Percentiles rank a stretch among this genome's conserved stretches.
phyloP scores from a whole-genome alignment of 805 yeast genomes.

The Cyberlindnera maclurae region DNA sequence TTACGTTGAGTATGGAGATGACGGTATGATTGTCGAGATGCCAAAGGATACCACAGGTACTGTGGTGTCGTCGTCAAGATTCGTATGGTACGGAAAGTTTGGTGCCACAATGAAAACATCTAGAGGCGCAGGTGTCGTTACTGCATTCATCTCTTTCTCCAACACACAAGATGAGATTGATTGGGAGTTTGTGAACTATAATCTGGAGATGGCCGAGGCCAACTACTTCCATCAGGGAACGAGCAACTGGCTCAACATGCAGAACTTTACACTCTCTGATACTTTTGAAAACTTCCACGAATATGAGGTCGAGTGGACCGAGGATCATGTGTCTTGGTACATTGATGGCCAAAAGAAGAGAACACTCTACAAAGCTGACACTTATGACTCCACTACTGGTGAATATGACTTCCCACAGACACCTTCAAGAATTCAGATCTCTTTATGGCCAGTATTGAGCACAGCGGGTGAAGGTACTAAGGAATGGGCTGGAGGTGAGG shows the following conservation, averaged over 20 bases:
- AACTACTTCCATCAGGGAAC: constrained; percentile 77
- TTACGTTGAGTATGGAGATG: constrained; percentile 44
- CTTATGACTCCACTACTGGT: constrained; percentile 59
- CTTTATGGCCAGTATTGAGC: constrained; percentile 74
- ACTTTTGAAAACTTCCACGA: constrained; percentile 67
- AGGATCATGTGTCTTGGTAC: constrained; percentile 62
- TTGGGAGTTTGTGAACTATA: constrained; percentile 76
- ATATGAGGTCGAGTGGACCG: constrained; percentile 77
- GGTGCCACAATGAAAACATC: constrained; percentile 67
- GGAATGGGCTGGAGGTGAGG: constrained; percentile 84
- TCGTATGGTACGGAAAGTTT: constrained; percentile 84
- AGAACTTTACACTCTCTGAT: constrained; percentile 32
- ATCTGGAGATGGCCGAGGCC: constrained; percentile 60
- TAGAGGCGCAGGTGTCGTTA: constrained; percentile 72
- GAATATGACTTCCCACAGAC: constrained; percentile 61
- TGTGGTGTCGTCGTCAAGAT: constrained; percentile 70
- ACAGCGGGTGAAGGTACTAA: constrained; percentile 54
- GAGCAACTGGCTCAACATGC: constrained; percentile 57
- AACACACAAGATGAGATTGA: constrained; percentile 89
- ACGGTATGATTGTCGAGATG: constrained; percentile 69
- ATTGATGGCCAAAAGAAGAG: constrained; percentile 66
- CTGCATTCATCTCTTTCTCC: constrained; percentile 76
- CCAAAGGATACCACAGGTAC: constrained; percentile 70
- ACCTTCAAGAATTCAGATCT: constrained; percentile 64
- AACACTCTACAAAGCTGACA: constrained; percentile 52